Evolutionary conservation across 2,329 filamentous ascomycete genomes (phyloP).

Genomic region (Fusarium kyushuense): DNA sequence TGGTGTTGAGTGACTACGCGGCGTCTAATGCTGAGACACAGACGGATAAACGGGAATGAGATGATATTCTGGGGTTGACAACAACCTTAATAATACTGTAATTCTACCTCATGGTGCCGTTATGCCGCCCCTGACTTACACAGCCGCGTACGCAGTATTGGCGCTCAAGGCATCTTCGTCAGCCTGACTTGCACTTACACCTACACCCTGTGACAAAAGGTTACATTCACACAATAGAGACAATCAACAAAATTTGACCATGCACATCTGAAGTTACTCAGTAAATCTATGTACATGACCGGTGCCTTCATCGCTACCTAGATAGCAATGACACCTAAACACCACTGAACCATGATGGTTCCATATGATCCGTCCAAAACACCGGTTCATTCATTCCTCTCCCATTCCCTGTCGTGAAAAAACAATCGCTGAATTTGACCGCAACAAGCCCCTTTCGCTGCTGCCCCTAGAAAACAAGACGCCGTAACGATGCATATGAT

Average conservation of each 20-base stretch:
- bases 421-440: constrained; percentile 43
- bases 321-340: constrained; percentile 27
- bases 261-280: constrained; percentile 30
- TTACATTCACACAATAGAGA: constrained; percentile 8
- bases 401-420: constrained; percentile 37
- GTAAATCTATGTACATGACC: constrained; percentile 37
- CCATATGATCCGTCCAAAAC: constrained; percentile 28
- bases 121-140: constrained; percentile 15
- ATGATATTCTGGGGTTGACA: constrained; percentile 11
- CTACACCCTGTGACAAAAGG: constrained; percentile 17
- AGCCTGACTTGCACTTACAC: background rate
- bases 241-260: constrained; percentile 17
- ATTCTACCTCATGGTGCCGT: constrained; percentile 16
- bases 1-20: constrained; percentile 27
- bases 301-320: background rate
- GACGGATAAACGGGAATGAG: constrained; percentile 24
- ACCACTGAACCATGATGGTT: constrained; percentile 24
- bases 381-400: constrained; percentile 35
- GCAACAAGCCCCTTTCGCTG: constrained; percentile 38
- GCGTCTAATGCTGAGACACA: constrained; percentile 14
- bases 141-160: constrained; percentile 15
- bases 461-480: constrained; percentile 42
- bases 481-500: constrained; percentile 46
- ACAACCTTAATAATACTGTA: constrained; percentile 21
- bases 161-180: too few species aligned